Base-by-base conservation (phyloP, 768 basidiomycete species). In the Agrocybe pediades region DNA sequence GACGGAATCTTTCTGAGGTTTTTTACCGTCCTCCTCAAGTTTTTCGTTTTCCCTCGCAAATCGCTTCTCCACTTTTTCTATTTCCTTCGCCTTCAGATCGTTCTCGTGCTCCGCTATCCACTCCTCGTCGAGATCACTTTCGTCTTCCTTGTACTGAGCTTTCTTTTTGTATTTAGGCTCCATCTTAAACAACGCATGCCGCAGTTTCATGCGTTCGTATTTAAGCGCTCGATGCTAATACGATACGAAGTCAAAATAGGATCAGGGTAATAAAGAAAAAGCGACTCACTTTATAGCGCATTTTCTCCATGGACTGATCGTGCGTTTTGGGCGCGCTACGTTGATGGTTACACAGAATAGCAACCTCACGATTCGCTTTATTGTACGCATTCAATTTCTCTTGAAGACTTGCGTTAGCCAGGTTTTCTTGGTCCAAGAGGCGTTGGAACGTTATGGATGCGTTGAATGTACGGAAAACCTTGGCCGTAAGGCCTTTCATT, bases 381-480 rank as follows among this genome's bases (percentile, higher is more conserved):
- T 98, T 98, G 74, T 98, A 99, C 17, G 93, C 91, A 51, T 96
- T 93, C 44, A 98, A 78, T 74, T 97, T 98, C 76, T 99, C 96
- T 63, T 95, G 92, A n/a, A 92, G 76, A 2, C 90, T 87, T 1
- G 83, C 87, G 60, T 85, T 75, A 60, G 78, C 75, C 40, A 81
- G 67, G 6, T 71, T 65, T 49, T 83, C 82, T 57, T 86, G 80
- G 61, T 95, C 92, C 55, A 98, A 76, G 57, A 96, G 86, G 41
- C 90, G 79, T 67, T 98, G 94, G 78, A 98, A 97, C 2, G 96
- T 97, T 67, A 85, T 86, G 21, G 97, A 98, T 20, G 97, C 97
- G 65, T 99, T 99, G 76, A 91, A 99, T 47, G 97, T 99, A 93
- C 97, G 96, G 80, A 99, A 99, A 23, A 99, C 97, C 70, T 99